Evolutionary conservation across 148 eudicot species (phyloP).

Genomic region (Spergularia marina): DNA sequence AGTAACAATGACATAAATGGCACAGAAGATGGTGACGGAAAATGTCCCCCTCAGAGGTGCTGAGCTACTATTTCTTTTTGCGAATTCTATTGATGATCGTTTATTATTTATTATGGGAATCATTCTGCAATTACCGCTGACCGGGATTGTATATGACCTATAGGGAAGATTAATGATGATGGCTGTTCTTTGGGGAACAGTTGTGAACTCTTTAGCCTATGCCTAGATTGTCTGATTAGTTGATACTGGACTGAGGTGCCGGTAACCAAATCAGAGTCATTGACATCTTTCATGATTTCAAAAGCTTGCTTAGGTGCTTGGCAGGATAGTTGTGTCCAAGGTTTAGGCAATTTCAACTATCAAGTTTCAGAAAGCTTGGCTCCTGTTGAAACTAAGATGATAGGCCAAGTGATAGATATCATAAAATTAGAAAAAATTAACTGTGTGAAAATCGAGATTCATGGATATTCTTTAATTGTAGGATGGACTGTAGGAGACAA

Average conservation of each 20-base stretch:
- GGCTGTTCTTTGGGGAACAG: neutral
- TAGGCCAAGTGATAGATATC: no score
- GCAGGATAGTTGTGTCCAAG: neutral
- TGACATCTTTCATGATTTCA: neutral
- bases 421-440: no score
- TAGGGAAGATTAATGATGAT: neutral
- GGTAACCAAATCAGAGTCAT: no score
- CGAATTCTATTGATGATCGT: neutral
- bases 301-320: neutral
- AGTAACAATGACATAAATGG: conserved; percentile 35
- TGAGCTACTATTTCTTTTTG: conserved; percentile 3
- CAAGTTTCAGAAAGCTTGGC: no score
- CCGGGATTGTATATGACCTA: neutral
- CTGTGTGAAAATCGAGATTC: no score
- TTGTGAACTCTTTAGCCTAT: neutral
- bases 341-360: neutral
- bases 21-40: conserved; percentile 41
- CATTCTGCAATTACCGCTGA: neutral
- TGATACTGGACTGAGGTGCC: neutral
- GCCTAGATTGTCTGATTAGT: neutral
- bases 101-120: neutral
- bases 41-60: conserved; percentile 50
- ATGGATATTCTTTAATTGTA: no score
- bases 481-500: no score
- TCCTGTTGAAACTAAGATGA: no score